Percentiles rank a stretch among this genome's conserved stretches.
Conservation (phyloP, 306 rosid species). For the Myrica gale region DNA sequence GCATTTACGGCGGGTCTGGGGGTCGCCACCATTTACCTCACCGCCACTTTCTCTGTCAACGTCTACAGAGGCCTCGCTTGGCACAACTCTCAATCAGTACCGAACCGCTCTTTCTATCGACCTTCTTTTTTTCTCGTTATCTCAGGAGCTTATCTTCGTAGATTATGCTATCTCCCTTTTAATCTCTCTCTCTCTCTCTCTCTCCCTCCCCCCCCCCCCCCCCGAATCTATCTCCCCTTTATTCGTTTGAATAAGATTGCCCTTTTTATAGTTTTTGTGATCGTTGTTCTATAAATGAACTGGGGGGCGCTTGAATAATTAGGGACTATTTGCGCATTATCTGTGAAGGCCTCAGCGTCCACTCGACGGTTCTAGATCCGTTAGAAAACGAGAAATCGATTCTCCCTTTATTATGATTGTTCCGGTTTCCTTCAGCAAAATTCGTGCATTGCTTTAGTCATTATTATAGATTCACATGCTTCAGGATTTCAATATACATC, state of each 20-base stretch:
- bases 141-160: not conserved
- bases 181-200: too few relatives aligned
- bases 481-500: not conserved
- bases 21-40: slow-evolving; percentile 64
- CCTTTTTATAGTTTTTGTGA: not conserved
- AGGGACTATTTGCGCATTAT: not conserved
- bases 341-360: not conserved
- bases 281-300: not conserved
- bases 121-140: not conserved
- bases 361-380: not conserved
- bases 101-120: not conserved
- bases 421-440: not conserved
- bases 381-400: not conserved
- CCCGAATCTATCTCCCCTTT: not conserved
- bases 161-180: not conserved
- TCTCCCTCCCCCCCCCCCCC: too few relatives aligned
- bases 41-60: slow-evolving; percentile 65
- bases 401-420: not conserved
- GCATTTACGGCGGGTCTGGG: slow-evolving; percentile 76
- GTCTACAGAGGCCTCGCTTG: slow-evolving; percentile 78
- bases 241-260: not conserved
- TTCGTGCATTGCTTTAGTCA: not conserved
- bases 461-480: not conserved
- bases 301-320: not conserved
- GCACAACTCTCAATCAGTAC: slow-evolving; percentile 83